phyloP scores from a whole-genome alignment of 345 rosid genomes.

The Rhodomyrtus tomentosa region DNA sequence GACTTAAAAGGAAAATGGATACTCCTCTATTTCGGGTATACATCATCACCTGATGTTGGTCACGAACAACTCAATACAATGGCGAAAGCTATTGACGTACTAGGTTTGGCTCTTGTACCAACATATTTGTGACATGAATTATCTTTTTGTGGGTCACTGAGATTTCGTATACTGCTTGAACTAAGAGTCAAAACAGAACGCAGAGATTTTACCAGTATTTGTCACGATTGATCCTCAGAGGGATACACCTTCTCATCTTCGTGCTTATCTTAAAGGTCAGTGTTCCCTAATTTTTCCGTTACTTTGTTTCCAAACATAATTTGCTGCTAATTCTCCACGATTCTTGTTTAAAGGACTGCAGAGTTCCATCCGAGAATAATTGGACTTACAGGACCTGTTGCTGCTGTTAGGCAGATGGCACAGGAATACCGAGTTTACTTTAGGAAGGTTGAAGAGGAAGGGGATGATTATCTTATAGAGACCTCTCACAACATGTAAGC shows the following conservation, averaged over 20 bases:
- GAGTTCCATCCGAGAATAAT: constrained; percentile 68
- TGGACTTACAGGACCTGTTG: constrained; percentile 59
- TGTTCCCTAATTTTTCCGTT: not conserved
- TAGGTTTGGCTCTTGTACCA: constrained; percentile 42
- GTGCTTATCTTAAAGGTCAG: constrained; percentile 68
- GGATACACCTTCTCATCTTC: constrained; percentile 65
- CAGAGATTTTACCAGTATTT: constrained; percentile 60
- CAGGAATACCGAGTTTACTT: constrained; percentile 77
- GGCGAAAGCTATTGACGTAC: constrained; percentile 43
- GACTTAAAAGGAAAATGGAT: constrained; percentile 69
- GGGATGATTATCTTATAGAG: constrained; percentile 82
- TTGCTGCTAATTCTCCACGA: constrained; percentile 1
- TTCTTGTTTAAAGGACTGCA: constrained; percentile 20
- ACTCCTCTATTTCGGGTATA: constrained; percentile 80
- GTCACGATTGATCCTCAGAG: constrained; percentile 91
- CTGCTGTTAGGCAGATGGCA: constrained; percentile 72
- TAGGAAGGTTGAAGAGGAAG: constrained; percentile 80
- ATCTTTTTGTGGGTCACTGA: constrained; percentile 8
- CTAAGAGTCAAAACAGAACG: constrained; percentile 41
- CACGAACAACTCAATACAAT: constrained; percentile 64
- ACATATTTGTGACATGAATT: not conserved
- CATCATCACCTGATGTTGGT: constrained; percentile 89
- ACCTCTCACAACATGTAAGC: constrained; percentile 71
- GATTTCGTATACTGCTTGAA: constrained; percentile 10
- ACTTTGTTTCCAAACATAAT: not conserved